phyloP scores from a whole-genome alignment of 108 stramenopile genomes.

The Skeletonema marinoi region DNA sequence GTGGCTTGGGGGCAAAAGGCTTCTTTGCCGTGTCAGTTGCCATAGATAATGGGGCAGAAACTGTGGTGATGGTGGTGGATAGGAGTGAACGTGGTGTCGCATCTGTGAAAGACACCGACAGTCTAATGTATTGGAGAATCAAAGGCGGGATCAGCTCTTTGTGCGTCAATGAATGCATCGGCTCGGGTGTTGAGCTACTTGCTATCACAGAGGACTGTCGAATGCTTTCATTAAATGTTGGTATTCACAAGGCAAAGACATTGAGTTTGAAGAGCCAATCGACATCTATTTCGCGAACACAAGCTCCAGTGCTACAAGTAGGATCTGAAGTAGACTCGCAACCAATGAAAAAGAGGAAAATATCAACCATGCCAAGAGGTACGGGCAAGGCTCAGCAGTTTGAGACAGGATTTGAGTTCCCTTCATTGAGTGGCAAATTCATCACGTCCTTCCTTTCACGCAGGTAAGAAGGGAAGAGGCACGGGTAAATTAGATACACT shows the following conservation, averaged over 20 bases:
- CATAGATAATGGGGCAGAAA: constrained; percentile 12
- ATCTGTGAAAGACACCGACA: constrained; percentile 5
- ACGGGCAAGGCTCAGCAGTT: constrained; percentile 3
- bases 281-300: constrained; percentile 18
- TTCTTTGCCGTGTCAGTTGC: constrained; percentile 29
- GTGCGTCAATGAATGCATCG: constrained; percentile 13
- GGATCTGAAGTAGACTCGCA: neutral
- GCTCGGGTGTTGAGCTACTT: constrained; percentile 19
- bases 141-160: constrained; percentile 33
- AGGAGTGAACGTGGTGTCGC: constrained; percentile 25
- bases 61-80: constrained; percentile 26
- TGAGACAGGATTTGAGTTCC: constrained; percentile 56
- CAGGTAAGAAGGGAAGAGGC: constrained; percentile 19
- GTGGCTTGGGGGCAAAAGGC: constrained; percentile 11
- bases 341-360: constrained; percentile 38
- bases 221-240: constrained; percentile 27
- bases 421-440: constrained; percentile 57
- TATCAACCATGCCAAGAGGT: constrained; percentile 29
- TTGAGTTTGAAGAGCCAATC: neutral
- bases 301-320: constrained; percentile 32
- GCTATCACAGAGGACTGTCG: constrained; percentile 37
- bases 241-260: neutral
- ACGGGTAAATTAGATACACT: neutral
- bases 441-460: constrained; percentile 59
- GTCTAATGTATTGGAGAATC: constrained; percentile 31